Percentiles rank a stretch among this genome's conserved stretches.
These are phyloP conservation scores for Discostella stelligeroides DNA, from an alignment of 108 stramenopile species.

Conservation along the genomic window DNA sequence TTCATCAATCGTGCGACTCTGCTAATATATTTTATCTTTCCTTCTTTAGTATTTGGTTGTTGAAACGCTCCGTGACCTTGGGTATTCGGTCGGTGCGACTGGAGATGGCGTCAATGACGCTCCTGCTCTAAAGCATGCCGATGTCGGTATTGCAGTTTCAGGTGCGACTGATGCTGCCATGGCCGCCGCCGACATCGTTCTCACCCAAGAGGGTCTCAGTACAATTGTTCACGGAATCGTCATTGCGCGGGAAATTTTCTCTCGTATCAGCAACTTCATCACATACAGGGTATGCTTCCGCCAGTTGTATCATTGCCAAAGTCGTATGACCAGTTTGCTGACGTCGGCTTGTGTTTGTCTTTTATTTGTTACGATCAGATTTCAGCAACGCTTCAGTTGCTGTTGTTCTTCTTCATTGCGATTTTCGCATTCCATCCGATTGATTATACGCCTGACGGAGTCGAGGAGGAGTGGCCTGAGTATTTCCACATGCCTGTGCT, in stretches of 20 bases:
- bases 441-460: slow-evolving; percentile 45
- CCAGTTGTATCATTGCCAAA: no score
- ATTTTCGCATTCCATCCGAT: slow-evolving; percentile 58
- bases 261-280: slow-evolving; percentile 59
- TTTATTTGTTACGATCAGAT: slow-evolving; percentile 49
- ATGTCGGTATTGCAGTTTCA: slow-evolving; percentile 77
- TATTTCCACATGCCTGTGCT: slow-evolving; percentile 77
- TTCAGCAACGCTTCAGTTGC: slow-evolving; percentile 75
- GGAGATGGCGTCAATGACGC: slow-evolving; percentile 87
- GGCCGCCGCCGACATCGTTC: slow-evolving; percentile 74
- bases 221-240: slow-evolving; percentile 71
- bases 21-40: background rate
- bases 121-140: slow-evolving; percentile 75
- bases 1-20: background rate
- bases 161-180: slow-evolving; percentile 78
- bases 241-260: slow-evolving; percentile 58
- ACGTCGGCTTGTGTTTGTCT: slow-evolving; percentile 20
- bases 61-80: slow-evolving; percentile 54
- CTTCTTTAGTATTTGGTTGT: slow-evolving; percentile 65
- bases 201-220: slow-evolving; percentile 64
- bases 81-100: slow-evolving; percentile 63
- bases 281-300: slow-evolving; percentile 46
- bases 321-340: background rate
- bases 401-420: slow-evolving; percentile 84
- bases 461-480: slow-evolving; percentile 46